These are phyloP conservation scores for Alternaria burnsii DNA, from an alignment of 2,329 filamentous ascomycete species.

Conservation along the genomic window DNA sequence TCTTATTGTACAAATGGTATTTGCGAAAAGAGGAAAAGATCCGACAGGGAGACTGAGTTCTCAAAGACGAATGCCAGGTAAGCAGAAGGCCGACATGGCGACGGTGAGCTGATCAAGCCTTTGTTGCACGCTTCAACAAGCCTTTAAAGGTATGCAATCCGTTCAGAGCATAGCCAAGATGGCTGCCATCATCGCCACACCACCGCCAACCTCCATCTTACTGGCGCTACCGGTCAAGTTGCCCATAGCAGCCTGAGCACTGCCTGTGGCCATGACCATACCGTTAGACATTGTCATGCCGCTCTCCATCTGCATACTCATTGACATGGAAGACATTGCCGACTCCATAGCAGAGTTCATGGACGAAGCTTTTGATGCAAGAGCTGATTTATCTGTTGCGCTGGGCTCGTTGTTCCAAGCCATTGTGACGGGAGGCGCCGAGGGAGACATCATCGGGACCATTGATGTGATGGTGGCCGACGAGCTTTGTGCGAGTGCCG, in stretches of 20 bases:
- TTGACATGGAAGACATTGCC: slow-evolving; percentile 50
- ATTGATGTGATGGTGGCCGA: slow-evolving; percentile 15
- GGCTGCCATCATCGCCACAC: slow-evolving; percentile 21
- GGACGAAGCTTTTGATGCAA: not conserved
- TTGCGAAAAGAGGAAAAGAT: not conserved
- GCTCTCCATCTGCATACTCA: slow-evolving; percentile 30
- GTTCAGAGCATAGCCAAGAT: slow-evolving; percentile 18
- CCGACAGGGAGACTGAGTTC: not conserved
- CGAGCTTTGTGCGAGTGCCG: slow-evolving; percentile 17
- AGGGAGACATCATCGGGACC: slow-evolving; percentile 18
- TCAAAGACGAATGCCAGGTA: not conserved
- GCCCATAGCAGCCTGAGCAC: slow-evolving; percentile 39
- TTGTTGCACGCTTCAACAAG: not conserved
- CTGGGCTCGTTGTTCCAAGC: slow-evolving; percentile 22
- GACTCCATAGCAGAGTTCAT: slow-evolving; percentile 30
- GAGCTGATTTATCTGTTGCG: not conserved
- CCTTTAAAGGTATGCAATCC: not conserved
- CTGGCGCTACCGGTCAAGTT: slow-evolving; percentile 18
- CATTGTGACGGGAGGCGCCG: slow-evolving; percentile 25
- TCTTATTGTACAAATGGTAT: not conserved
- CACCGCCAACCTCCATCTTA: slow-evolving; percentile 10
- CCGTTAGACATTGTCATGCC: slow-evolving; percentile 49
- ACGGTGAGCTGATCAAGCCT: not conserved
- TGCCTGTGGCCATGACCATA: slow-evolving; percentile 15
- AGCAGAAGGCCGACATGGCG: not conserved